Evolutionary conservation across 1,139 yeast genomes (phyloP), one percentile per base, ranked within the genome.

Genomic region (Nematodospora anomalae): DNA sequence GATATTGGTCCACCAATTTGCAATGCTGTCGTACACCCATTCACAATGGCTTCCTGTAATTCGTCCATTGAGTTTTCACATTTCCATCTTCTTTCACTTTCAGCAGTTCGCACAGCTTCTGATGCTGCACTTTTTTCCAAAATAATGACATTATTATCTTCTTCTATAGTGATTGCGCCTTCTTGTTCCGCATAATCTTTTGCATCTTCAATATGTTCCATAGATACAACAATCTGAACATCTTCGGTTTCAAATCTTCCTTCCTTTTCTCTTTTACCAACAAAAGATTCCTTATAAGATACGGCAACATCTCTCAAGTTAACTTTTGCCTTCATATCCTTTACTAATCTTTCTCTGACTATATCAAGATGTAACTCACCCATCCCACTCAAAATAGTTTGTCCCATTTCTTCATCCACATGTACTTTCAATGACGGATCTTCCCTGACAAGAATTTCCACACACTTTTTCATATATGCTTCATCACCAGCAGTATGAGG

Each of bases 361-460:
- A 92, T 89, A 48, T 92, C 97, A 37, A 92, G 70, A 59, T 92
- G 98, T 35, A 92, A 67, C 52, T 89, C 96, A 12, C 97, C 98
- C 97, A 92, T 89, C 3, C 98, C 99, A 35, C 95, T 80, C 24
- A 92, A 60, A 20, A 89, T 71, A 1, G 89, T 81, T 59, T 92
- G 97, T 0, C 96, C 96, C 40, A 86, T 69, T 43, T 90, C 97
- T 45, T 86, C 95, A 53, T 92, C 97, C 36, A 39, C 41, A 18
- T 47, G 45, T 1, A 61, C 61, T 26, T 52, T 46, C 28, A 62
- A 47, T 2, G 67, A 62, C 7, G 58, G 73, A 33, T 60, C 99
- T 56, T 94, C 98, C 41, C 86, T 72, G 10, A 86, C 62, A 30
- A 94, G 60, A 1, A 77, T 67, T 4, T 67, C 66, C 29, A 92